Base-by-base conservation (phyloP, 1,284 basidiomycete species). In the Tilletia horrida region DNA sequence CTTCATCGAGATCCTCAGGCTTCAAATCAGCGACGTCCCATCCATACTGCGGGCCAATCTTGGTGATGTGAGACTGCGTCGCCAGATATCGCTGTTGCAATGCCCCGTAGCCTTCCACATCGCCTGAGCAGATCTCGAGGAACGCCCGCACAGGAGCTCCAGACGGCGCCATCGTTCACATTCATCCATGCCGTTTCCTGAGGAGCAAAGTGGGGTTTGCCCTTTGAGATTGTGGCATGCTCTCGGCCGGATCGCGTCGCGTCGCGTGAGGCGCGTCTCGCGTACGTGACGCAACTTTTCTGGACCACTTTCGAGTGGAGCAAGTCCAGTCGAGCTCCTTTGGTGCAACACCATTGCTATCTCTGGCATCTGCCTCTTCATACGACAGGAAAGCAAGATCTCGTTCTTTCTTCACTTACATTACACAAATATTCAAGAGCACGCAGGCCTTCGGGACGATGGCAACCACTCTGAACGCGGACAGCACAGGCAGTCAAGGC, bases 1-100 rank as follows among this genome's bases (percentile, higher is more conserved):
- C 55, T 14, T 59, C 55, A 29, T 59, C 55, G 55, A 59, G 55
- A 14, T 59, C 29, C 29, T 59, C 55, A 11, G 55, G 55, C 29
- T 31, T 59, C 18, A 35, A 6, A 21, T 59, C 31, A 7, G 27
- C 27, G 4, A 40, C 35, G 9, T 59, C 55, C 55, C 55, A 59
- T 3, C 55, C 55, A 29, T 59, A 59, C 14, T 25, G 35, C 11
- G 29, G 16, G 27, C 29, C 55, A 27, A 59, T 27, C 31, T 29
- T 25, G 8, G 18, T 7, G 13, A 59, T 25, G 31, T 59, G 55
- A 29, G 55, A 13, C 27, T 13, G 27, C 14, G 55, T 59, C 27
- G 55, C 29, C 23, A 31, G 16, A 27, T 59, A 59, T 18, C 31
- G 55, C 9, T 14, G 25, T 59, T 59, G 27, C 25, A 59, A 29